These are phyloP conservation scores for Stagonosporopsis rhizophila DNA, from an alignment of 2,329 filamentous ascomycete genomes.

Conservation along the genomic window DNA sequence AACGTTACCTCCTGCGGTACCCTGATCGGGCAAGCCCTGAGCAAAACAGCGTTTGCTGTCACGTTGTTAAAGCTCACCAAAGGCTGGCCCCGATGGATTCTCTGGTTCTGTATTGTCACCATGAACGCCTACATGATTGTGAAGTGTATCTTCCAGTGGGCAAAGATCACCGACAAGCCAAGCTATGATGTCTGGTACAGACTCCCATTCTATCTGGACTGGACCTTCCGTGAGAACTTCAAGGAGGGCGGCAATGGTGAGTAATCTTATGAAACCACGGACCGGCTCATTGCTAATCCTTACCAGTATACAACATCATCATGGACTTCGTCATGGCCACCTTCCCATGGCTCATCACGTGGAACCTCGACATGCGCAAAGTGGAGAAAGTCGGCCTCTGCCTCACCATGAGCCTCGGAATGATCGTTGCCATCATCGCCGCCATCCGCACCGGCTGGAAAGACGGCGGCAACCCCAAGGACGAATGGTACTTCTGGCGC, in stretches of 20 bases:
- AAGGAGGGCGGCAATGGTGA: conserved; percentile 61
- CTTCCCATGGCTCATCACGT: conserved; percentile 61
- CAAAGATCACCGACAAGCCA: conserved; percentile 53
- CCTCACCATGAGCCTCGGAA: conserved; percentile 59
- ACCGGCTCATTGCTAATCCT: conserved; percentile 3
- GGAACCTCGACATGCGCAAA: conserved; percentile 56
- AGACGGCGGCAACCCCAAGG: conserved; percentile 57
- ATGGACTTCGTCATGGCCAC: conserved; percentile 62
- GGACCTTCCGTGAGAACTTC: conserved; percentile 52
- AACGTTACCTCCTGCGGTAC: conserved; percentile 52
- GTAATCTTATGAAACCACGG: conserved; percentile 17
- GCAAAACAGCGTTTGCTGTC: conserved; percentile 51
- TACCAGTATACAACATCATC: conserved; percentile 60
- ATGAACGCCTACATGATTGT: conserved; percentile 59
- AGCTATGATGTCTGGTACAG: conserved; percentile 59
- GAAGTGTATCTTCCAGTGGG: conserved; percentile 61
- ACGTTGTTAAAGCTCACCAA: conserved; percentile 55
- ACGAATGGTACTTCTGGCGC: conserved; percentile 57
- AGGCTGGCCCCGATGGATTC: conserved; percentile 51
- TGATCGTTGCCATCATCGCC: conserved; percentile 59
- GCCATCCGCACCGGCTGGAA: conserved; percentile 60
- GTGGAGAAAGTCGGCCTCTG: conserved; percentile 61
- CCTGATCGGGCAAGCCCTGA: conserved; percentile 47
- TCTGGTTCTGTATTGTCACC: conserved; percentile 59
- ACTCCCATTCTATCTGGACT: conserved; percentile 55